Evolutionary conservation across 2,329 filamentous ascomycete species (phyloP).

Genomic region (Colletotrichum camelliae): DNA sequence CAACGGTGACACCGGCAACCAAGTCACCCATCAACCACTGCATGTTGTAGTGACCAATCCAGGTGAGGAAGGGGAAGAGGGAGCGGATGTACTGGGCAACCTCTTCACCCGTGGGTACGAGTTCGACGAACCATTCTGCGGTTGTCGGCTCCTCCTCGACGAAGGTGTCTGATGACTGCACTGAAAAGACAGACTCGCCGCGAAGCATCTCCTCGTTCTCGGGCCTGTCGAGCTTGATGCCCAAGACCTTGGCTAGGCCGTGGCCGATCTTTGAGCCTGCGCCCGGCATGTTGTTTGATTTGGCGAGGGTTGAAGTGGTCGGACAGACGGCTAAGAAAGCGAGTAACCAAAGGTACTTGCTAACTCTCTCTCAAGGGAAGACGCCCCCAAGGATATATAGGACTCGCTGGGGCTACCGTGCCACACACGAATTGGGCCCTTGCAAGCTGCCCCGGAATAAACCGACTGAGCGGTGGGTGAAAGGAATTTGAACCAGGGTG

Average conservation of each 20-base stretch:
- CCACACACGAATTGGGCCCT: conserved; percentile 1
- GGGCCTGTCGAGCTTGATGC: conserved; percentile 79
- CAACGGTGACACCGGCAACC: conserved; percentile 72
- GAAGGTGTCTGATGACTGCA: conserved; percentile 76
- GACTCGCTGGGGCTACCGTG: background rate
- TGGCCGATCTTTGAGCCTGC: conserved; percentile 69
- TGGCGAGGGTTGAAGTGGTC: background rate
- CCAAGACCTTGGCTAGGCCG: conserved; percentile 76
- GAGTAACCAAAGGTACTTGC: background rate
- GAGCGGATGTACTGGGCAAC: conserved; percentile 66
- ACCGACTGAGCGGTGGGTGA: background rate
- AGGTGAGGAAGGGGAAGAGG: conserved; percentile 87
- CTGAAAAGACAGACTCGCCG: conserved; percentile 81
- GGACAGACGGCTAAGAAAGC: background rate
- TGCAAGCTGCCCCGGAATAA: background rate
- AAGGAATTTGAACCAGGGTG: background rate
- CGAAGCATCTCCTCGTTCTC: conserved; percentile 72
- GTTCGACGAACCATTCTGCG: conserved; percentile 71
- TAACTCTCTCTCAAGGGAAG: background rate
- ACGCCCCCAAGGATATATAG: conserved; percentile 8
- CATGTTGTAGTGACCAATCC: conserved; percentile 87
- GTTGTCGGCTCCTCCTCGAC: conserved; percentile 82
- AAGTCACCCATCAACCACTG: conserved; percentile 91
- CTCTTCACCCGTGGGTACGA: conserved; percentile 64
- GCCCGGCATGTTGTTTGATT: conserved; percentile 35